Percentiles rank a stretch among this genome's conserved stretches.
Evolutionary conservation across 2,329 filamentous ascomycete species (phyloP).

Genomic region (Paradendryphiella salina): DNA sequence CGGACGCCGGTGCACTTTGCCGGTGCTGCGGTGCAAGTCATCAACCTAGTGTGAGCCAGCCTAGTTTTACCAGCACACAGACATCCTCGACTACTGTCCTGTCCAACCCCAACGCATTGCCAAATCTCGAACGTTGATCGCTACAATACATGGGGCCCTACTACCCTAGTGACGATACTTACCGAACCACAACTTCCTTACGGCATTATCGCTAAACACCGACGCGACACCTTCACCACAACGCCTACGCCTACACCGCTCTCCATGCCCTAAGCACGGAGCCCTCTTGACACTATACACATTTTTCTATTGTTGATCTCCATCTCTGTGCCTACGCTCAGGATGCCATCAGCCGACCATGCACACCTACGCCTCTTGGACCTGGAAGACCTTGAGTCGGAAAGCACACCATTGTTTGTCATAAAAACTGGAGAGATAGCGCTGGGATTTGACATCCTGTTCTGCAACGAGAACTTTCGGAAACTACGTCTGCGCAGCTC

Average conservation of each 20-base stretch:
- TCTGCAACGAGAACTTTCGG: slow-evolving; percentile 32
- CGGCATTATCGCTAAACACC: background rate
- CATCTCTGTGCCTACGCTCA: background rate
- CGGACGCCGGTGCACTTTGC: background rate
- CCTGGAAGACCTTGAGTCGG: slow-evolving; percentile 29
- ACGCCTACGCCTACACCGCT: background rate
- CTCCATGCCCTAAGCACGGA: background rate
- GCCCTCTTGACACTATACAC: background rate
- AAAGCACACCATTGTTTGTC: slow-evolving; percentile 31
- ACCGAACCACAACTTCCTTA: background rate
- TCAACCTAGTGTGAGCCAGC: slow-evolving; percentile 1
- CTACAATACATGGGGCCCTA: background rate
- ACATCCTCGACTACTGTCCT: background rate
- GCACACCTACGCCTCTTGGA: slow-evolving; percentile 16
- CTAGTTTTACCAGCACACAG: slow-evolving; percentile 2
- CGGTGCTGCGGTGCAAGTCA: background rate
- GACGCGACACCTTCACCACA: slow-evolving; percentile 1
- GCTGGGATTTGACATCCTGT: slow-evolving; percentile 25
- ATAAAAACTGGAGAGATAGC: slow-evolving; percentile 16
- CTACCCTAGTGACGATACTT: background rate
- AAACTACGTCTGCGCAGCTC: slow-evolving; percentile 4
- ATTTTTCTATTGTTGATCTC: background rate
- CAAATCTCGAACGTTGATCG: background rate
- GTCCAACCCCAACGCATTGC: background rate
- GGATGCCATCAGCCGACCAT: slow-evolving; percentile 8